phyloP scores from a whole-genome alignment of 306 rosid genomes.

The Cucumis melo region DNA sequence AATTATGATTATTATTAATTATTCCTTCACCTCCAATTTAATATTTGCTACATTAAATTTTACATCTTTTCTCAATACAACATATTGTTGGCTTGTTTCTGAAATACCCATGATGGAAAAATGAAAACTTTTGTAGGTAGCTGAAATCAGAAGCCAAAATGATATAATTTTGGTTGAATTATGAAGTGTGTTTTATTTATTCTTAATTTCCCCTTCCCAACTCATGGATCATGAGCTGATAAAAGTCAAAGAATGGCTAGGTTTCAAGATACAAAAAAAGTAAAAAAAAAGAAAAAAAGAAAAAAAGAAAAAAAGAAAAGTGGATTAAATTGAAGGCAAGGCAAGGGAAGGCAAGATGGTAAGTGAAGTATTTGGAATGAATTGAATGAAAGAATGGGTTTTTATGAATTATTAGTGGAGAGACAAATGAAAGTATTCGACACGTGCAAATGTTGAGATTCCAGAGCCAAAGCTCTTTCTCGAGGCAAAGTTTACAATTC shows the following conservation, averaged over 20 bases:
- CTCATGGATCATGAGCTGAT: neutral
- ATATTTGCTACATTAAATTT: neutral
- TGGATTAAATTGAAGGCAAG: neutral
- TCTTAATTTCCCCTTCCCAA: neutral
- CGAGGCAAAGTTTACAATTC: neutral
- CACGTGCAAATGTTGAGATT: constrained; percentile 1
- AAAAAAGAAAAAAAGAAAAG: neutral
- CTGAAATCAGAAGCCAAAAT: neutral
- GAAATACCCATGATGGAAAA: neutral
- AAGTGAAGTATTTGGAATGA: neutral
- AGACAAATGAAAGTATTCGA: neutral
- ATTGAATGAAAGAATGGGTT: neutral
- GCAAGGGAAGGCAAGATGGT: neutral
- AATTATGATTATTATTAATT: neutral
- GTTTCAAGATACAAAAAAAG: neutral
- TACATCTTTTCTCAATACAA: neutral
- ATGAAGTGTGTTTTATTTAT: neutral
- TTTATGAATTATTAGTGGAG: neutral
- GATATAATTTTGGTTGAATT: neutral
- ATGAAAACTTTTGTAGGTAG: neutral
- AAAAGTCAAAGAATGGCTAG: neutral
- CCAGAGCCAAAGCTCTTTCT: neutral
- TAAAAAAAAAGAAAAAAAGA: too few species aligned
- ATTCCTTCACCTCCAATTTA: neutral
- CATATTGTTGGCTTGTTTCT: neutral